A percentile compares a stretch with the other conserved stretches of the same genome.
Conservation (phyloP, 169 alveolate genomes). For the Cytauxzoon felis region DNA sequence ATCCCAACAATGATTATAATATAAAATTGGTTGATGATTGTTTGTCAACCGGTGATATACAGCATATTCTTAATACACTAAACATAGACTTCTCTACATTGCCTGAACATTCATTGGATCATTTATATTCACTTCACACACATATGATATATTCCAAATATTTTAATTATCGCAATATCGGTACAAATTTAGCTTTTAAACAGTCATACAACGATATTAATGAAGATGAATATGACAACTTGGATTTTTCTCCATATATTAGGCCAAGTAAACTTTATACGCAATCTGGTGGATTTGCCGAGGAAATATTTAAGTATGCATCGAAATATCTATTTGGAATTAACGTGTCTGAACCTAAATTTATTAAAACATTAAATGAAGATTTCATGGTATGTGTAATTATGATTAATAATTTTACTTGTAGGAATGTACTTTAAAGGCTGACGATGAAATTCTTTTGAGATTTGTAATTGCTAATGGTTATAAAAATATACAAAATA, state of each 20-base stretch:
- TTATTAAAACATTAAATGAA: conserved; percentile 20
- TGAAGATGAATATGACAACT: too few relatives aligned
- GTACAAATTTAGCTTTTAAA: background rate
- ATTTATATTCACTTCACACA: background rate
- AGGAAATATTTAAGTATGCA: conserved; percentile 36
- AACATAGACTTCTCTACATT: conserved; percentile 19
- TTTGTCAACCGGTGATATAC: conserved; percentile 45
- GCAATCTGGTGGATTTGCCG: conserved; percentile 63
- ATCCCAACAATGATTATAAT: background rate
- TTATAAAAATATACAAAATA: conserved; percentile 50
- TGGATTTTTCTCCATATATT: background rate
- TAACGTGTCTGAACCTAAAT: background rate
- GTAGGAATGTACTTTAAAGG: background rate
- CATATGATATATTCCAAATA: background rate
- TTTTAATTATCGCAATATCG: background rate
- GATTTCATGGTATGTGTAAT: conserved; percentile 38
- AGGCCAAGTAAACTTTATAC: conserved; percentile 18
- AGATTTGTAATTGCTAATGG: conserved; percentile 52
- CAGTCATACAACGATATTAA: background rate
- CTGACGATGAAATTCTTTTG: conserved; percentile 6
- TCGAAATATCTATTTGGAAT: background rate
- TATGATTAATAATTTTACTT: background rate
- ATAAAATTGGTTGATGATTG: conserved; percentile 45
- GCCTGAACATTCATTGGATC: conserved; percentile 38
- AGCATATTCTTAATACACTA: conserved; percentile 17